A percentile compares a stretch with the other conserved stretches of the same genome.
Evolutionary conservation across 2,329 filamentous ascomycete species (phyloP).

Genomic region (Aureobasidium sp.): DNA sequence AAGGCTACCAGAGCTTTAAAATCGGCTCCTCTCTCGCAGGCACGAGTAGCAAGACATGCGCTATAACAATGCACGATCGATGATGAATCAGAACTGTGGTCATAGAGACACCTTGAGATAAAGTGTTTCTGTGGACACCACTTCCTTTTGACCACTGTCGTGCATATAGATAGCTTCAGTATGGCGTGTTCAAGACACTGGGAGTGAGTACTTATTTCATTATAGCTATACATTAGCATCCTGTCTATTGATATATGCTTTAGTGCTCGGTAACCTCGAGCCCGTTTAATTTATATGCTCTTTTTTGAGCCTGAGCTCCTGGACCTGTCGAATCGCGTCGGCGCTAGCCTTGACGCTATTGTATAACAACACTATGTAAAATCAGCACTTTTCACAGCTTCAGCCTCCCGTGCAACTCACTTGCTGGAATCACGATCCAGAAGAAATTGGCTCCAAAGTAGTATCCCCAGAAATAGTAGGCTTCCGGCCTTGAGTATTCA

Average conservation of each 20-base stretch:
- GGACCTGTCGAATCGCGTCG: constrained; percentile 31
- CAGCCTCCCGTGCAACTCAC: constrained; percentile 34
- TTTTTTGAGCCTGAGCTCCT: constrained; percentile 24
- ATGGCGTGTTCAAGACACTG: neutral
- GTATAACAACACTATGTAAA: constrained; percentile 28
- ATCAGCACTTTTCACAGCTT: neutral
- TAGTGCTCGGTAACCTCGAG: neutral
- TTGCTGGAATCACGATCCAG: constrained; percentile 55
- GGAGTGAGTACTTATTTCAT: neutral
- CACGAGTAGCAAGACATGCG: neutral
- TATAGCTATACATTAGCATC: neutral
- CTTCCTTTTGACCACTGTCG: neutral
- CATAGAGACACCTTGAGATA: neutral
- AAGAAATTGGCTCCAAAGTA: constrained; percentile 60
- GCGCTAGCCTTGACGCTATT: constrained; percentile 32
- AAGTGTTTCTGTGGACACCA: neutral
- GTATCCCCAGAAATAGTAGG: constrained; percentile 60
- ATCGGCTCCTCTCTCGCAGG: neutral
- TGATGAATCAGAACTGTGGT: neutral
- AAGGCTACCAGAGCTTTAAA: too few species aligned
- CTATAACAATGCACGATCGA: neutral
- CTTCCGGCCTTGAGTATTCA: constrained; percentile 54
- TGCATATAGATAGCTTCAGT: neutral
- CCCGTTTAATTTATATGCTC: neutral
- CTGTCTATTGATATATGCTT: neutral